These are phyloP conservation scores for Pichia sp. DNA, from an alignment of 1,139 yeast genomes.

Conservation along the genomic window DNA sequence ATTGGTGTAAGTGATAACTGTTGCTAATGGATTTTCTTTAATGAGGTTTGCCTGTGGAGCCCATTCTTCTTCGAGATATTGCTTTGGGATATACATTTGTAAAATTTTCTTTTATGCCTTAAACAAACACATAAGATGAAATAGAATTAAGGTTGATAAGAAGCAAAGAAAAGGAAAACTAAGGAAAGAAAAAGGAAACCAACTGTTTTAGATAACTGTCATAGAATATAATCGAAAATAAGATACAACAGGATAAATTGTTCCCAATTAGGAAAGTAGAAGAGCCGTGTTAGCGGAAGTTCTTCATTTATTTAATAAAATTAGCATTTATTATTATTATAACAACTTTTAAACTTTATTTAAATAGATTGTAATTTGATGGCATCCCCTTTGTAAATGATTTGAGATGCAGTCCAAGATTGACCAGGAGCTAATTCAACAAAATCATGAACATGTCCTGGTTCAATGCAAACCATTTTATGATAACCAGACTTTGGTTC, in stretches of 20 bases:
- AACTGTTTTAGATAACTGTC: too few relatives aligned
- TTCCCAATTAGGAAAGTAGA: background rate
- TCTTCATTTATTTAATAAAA: too few relatives aligned
- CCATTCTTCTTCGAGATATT: slow-evolving; percentile 30
- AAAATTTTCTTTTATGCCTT: too few relatives aligned
- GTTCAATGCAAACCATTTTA: slow-evolving; percentile 89
- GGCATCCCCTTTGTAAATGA: slow-evolving; percentile 33
- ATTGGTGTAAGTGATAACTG: slow-evolving; percentile 38
- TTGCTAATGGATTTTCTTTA: slow-evolving; percentile 45
- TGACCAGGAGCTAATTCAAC: slow-evolving; percentile 56
- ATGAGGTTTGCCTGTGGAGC: slow-evolving; percentile 39
- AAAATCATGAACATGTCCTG: slow-evolving; percentile 77
- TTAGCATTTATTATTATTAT: background rate
- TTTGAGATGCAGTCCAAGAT: slow-evolving; percentile 67
- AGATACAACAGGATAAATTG: too few relatives aligned
- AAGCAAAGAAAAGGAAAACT: background rate
- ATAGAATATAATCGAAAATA: too few relatives aligned
- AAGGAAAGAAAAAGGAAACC: background rate
- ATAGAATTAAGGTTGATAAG: background rate
- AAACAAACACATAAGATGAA: too few relatives aligned
- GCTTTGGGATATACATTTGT: slow-evolving; percentile 26
- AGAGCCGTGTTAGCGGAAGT: background rate
- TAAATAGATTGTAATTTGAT: slow-evolving; percentile 20
- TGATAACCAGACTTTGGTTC: slow-evolving; percentile 77
- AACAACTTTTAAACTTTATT: background rate